These are phyloP conservation scores for Pythium aristosporum DNA, from an alignment of 352 stramenopile genomes.

Conservation along the genomic window DNA sequence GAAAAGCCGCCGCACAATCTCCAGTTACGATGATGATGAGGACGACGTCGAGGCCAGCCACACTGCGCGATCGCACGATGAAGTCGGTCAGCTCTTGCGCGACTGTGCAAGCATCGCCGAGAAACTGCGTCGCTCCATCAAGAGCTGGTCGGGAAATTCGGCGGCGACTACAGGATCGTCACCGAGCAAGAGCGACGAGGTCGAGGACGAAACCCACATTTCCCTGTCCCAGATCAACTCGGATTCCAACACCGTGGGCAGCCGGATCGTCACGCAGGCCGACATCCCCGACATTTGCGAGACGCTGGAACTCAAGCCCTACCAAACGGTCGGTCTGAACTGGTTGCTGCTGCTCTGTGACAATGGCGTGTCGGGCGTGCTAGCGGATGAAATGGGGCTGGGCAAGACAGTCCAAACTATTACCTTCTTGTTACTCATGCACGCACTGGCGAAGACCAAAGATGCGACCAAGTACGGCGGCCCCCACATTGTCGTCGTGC, in stretches of 20 bases:
- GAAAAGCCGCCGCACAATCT: slow-evolving; percentile 7
- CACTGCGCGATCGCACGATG: slow-evolving; percentile 58
- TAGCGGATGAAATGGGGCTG: slow-evolving; percentile 91
- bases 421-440: slow-evolving; percentile 66
- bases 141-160: slow-evolving; percentile 47
- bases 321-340: slow-evolving; percentile 84
- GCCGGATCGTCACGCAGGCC: slow-evolving; percentile 56
- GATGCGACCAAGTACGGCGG: slow-evolving; percentile 32
- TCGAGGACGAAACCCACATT: slow-evolving; percentile 46
- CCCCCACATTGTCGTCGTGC: slow-evolving; percentile 93
- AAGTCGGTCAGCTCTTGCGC: slow-evolving; percentile 63
- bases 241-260: slow-evolving; percentile 16
- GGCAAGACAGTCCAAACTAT: slow-evolving; percentile 94
- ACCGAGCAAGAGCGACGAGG: slow-evolving; percentile 33
- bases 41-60: slow-evolving; percentile 53
- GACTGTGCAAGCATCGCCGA: slow-evolving; percentile 63
- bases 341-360: slow-evolving; percentile 78
- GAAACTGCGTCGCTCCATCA: slow-evolving; percentile 61
- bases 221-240: slow-evolving; percentile 50
- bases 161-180: slow-evolving; percentile 17
- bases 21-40: slow-evolving; percentile 28
- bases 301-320: slow-evolving; percentile 79
- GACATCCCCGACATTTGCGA: slow-evolving; percentile 72
- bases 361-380: slow-evolving; percentile 76
- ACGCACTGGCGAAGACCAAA: slow-evolving; percentile 41